phyloP scores from a whole-genome alignment of 2,329 filamentous ascomycete species.

The Magnaporthiopsis incrustans region DNA sequence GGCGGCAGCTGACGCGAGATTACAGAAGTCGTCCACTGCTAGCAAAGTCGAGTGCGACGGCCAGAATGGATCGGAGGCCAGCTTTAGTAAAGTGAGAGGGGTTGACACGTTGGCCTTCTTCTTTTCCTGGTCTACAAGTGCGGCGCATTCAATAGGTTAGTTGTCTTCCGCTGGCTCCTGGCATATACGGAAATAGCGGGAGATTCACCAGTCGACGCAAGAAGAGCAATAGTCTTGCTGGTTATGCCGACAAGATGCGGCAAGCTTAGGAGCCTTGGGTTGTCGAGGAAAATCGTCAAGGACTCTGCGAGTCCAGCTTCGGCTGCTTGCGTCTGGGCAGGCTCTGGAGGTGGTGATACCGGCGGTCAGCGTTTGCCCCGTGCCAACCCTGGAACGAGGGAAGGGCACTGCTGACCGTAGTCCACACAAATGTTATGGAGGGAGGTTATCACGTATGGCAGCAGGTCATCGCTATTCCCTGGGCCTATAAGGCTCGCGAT shows the following conservation, averaged over 20 bases:
- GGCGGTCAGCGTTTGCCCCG: not conserved
- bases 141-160: not conserved
- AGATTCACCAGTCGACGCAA: slow-evolving; percentile 39
- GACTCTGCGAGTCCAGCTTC: slow-evolving; percentile 40
- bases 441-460: slow-evolving; percentile 48
- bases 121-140: slow-evolving; percentile 34
- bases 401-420: slow-evolving; percentile 40
- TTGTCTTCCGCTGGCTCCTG: slow-evolving; percentile 10
- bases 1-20: slow-evolving; percentile 42
- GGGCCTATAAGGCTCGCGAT: slow-evolving; percentile 41
- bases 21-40: slow-evolving; percentile 47
- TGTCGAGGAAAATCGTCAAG: slow-evolving; percentile 41
- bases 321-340: slow-evolving; percentile 48
- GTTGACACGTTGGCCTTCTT: slow-evolving; percentile 35
- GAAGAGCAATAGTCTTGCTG: slow-evolving; percentile 48
- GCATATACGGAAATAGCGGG: not conserved
- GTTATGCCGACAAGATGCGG: slow-evolving; percentile 40
- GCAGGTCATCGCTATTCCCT: slow-evolving; percentile 27
- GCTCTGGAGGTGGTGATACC: slow-evolving; percentile 30
- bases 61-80: slow-evolving; percentile 33
- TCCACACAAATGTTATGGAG: slow-evolving; percentile 57
- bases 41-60: slow-evolving; percentile 16
- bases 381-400: too few relatives aligned
- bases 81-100: slow-evolving; percentile 38
- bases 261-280: slow-evolving; percentile 32